Evolutionary conservation across 352 stramenopile species (phyloP), one percentile per base, ranked within the genome.

Genomic region (Pythium dissotocum): DNA sequence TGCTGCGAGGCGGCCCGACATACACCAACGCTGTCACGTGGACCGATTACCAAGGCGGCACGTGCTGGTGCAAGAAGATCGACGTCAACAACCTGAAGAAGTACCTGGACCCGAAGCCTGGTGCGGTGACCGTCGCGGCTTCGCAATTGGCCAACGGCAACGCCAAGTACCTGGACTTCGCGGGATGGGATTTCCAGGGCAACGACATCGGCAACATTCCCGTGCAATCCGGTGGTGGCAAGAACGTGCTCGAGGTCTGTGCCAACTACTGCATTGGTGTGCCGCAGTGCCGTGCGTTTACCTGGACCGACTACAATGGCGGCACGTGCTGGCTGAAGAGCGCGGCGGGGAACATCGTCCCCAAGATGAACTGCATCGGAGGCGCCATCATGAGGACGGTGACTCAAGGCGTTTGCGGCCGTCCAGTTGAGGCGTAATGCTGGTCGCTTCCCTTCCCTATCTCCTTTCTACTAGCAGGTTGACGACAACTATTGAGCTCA

Each of bases 251-350:
- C 40, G 13, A 13, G 33, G 6, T 38, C 4, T 48, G 40, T 48
- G 40, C 4, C 40, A 12, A 48, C 9, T 16, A 48, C 12, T 48
- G 40, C 13, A 48, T 48, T 5, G 6, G 4, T 3, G 10, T 16
- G 40, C 7, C 10, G 12, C 9, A 12, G 0, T 48, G 40, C 40
- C 16, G 6, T 12, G 66, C 66, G 21, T 69, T 58, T 53, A 64
- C 78, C 0, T 90, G 82, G 82, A 83, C 53, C 14, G 75, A 75
- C 56, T 74, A 71, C 65, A 86, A 82, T 49, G 65, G 73, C 14
- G 81, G 81, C 10, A 87, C 76, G 8, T 88, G 81, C 58, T 89
- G 74, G 70, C 65, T 89, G 24, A 89, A 91, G 65, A 82, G 69
- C 40, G 16, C 4, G 9, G 40, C 16, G 12, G 40, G 40, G 85